Conservation (phyloP, 2,329 filamentous ascomycete species). For the Exophiala bonariae region DNA sequence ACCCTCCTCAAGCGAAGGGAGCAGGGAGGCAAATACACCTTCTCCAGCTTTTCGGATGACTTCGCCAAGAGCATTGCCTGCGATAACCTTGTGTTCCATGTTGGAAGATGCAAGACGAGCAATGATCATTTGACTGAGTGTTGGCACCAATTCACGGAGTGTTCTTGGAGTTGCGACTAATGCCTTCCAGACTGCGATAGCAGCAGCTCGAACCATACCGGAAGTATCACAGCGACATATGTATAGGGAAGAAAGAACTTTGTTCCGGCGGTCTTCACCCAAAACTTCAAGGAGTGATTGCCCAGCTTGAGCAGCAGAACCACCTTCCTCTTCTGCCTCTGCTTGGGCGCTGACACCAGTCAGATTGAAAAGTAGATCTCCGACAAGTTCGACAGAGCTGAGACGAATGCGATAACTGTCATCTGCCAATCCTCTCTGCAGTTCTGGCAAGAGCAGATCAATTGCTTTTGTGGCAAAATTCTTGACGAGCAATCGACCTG, state of each 20-base stretch:
- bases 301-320: slow-evolving; percentile 78
- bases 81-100: slow-evolving; percentile 98
- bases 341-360: slow-evolving; percentile 83
- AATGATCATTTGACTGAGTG: slow-evolving; percentile 91
- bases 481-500: slow-evolving; percentile 92
- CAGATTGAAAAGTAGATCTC: slow-evolving; percentile 95
- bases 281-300: slow-evolving; percentile 92
- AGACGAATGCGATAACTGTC: slow-evolving; percentile 97
- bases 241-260: slow-evolving; percentile 93
- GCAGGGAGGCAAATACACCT: slow-evolving; percentile 79
- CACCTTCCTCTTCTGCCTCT: slow-evolving; percentile 76
- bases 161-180: slow-evolving; percentile 88
- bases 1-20: slow-evolving; percentile 91
- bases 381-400: slow-evolving; percentile 95
- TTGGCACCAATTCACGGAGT: slow-evolving; percentile 92
- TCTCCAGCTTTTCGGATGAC: slow-evolving; percentile 97
- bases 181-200: slow-evolving; percentile 94
- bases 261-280: slow-evolving; percentile 94
- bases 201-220: slow-evolving; percentile 82
- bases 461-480: slow-evolving; percentile 96
- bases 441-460: slow-evolving; percentile 87
- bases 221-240: slow-evolving; percentile 98
- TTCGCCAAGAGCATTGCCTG: slow-evolving; percentile 93
- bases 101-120: slow-evolving; percentile 90
- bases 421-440: slow-evolving; percentile 95